Evolutionary conservation across 768 basidiomycete genomes (phyloP), one percentile per base, ranked within the genome.

Genomic region (Auricularia cornea): DNA sequence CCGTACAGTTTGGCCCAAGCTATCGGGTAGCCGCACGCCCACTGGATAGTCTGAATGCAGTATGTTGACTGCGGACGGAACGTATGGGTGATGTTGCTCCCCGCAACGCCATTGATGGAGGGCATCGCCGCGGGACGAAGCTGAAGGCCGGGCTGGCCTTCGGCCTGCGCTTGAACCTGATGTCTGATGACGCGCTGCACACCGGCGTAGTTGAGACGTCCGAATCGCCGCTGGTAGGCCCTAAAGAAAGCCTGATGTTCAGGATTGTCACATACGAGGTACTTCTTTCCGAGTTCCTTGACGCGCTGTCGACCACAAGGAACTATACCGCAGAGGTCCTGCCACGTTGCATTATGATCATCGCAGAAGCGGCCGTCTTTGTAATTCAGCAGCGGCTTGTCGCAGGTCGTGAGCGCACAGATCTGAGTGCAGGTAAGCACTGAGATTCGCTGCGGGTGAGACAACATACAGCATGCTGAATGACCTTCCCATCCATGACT

Each of bases 401-500:
- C 54, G 64, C 73, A 74, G 3, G 44, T 61, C 30, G 38, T 57
- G 3, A 72, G 51, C 2, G 70, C 70, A 62, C 71, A 72, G 8
- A 70, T 73, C 67, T 72, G 61, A 11, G 6, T 1, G 23, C 10
- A 8, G 38, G 8, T 8, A 40, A 18, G 38, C 38, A 18, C 8
- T 8, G 38, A 40, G 38, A 48, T 48, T 35, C 14, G 35, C 14
- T 35, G 14, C 14, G 35, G 14, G 35, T 35, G 44, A 23, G 44
- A 12, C 44, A 20, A 48, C 18, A 48, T 60, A 61, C 3, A 60
- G 62, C 59, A 63, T 75, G 74, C 10, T 63, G 63, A 11, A 72
- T 63, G 0, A 40, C 68, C 33, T 73, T 75, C 4, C 74, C 73
- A 69, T 75, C 74, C 72, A 75, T 74, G 6, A 35, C 33, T 14